Evolutionary conservation across 139 green algal genomes (phyloP).

Genomic region (Micractinium conductrix): DNA sequence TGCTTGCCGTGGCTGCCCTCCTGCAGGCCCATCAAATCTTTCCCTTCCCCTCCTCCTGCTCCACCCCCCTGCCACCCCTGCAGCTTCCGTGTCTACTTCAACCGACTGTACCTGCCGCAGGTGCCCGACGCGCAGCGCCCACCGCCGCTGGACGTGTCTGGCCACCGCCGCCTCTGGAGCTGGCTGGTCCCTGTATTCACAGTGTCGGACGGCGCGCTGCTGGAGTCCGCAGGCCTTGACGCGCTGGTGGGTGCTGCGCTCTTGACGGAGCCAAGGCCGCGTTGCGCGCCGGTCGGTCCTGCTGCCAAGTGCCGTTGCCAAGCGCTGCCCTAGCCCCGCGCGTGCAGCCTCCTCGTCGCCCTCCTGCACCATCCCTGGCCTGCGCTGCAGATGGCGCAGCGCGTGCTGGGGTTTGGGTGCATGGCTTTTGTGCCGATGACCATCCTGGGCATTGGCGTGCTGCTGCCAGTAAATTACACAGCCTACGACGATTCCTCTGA

Average conservation of each 20-base stretch:
- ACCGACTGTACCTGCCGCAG: slow-evolving; percentile 3
- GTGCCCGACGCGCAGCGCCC: slow-evolving; percentile 11
- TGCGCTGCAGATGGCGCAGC: slow-evolving; percentile 17
- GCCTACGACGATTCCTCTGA: background rate
- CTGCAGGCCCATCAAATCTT: too few species aligned
- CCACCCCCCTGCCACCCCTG: background rate
- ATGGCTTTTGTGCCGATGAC: background rate
- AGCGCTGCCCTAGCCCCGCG: background rate
- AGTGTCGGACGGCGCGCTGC: slow-evolving; percentile 38
- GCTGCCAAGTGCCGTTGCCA: background rate
- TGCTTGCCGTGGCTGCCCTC: background rate
- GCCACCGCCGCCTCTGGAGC: slow-evolving; percentile 20
- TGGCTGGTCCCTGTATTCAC: slow-evolving; percentile 47
- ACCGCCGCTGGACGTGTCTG: slow-evolving; percentile 10
- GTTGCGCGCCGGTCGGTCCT: background rate
- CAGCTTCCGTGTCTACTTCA: slow-evolving; percentile 34
- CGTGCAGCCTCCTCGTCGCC: background rate
- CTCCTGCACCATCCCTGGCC: background rate
- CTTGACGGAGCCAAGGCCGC: background rate
- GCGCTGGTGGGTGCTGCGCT: slow-evolving; percentile 41
- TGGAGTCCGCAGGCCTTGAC: slow-evolving; percentile 52
- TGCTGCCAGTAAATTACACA: slow-evolving; percentile 21
- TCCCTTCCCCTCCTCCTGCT: background rate
- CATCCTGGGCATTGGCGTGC: slow-evolving; percentile 15
- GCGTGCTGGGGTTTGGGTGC: slow-evolving; percentile 18